A percentile compares a stretch with the other conserved stretches of the same genome.
phyloP scores from a whole-genome alignment of 345 rosid genomes.

The Carallia pectinifolia region DNA sequence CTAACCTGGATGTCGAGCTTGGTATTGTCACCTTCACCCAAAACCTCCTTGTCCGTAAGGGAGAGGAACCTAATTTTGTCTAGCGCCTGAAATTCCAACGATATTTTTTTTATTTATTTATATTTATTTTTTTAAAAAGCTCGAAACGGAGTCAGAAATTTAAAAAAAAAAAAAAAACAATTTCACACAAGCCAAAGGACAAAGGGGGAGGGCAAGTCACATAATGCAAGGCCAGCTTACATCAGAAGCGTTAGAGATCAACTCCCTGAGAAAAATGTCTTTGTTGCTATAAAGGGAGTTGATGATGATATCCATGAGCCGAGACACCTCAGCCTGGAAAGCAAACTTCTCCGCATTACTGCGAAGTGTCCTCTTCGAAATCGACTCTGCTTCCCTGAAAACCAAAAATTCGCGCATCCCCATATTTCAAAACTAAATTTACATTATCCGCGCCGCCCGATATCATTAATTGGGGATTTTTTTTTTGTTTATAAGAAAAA shows the following conservation, averaged over 20 bases:
- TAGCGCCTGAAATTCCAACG: conserved; percentile 55
- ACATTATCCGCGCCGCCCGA: neutral
- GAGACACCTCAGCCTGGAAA: conserved; percentile 99
- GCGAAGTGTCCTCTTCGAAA: conserved; percentile 83
- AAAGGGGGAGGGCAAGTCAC: too few relatives aligned
- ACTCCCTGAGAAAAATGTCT: conserved; percentile 94
- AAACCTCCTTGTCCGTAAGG: conserved; percentile 80
- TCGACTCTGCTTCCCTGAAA: conserved; percentile 85
- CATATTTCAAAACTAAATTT: neutral
- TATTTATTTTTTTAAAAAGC: neutral
- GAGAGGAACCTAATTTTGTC: conserved; percentile 97
- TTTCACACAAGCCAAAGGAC: too few relatives aligned
- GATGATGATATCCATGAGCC: conserved; percentile 96
- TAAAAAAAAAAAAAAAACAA: too few relatives aligned
- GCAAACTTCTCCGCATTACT: conserved; percentile 84
- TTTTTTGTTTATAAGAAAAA: neutral
- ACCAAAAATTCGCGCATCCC: neutral
- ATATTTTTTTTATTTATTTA: neutral
- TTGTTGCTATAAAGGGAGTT: conserved; percentile 98
- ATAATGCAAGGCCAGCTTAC: conserved; percentile 35
- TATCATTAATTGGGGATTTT: neutral
- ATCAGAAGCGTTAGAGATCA: conserved; percentile 98
- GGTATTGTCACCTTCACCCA: conserved; percentile 88
- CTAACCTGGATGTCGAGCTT: conserved; percentile 97
- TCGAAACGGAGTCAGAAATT: too few relatives aligned